Base-by-base conservation (phyloP, 345 rosid species). In the Euphorbia peplus region DNA sequence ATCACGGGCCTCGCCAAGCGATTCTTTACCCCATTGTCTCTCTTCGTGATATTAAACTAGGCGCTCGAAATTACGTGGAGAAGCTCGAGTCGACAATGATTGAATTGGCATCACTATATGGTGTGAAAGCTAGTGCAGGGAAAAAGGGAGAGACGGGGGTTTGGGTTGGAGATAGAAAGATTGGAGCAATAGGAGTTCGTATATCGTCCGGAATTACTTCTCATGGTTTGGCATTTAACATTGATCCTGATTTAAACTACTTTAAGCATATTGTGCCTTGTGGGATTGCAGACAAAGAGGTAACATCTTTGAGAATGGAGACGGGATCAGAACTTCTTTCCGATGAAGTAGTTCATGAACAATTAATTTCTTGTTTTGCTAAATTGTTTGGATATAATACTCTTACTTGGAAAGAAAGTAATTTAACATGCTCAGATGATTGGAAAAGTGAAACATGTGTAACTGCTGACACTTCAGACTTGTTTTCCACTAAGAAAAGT, bases 251-350 rank as follows among this genome's bases (percentile, higher is more conserved):
- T 76, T 58, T 95, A 79, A 85, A 80, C 67, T 90, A 89, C 78
- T 95, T 95, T 74, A 86, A 91, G 81, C 88, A 87, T 68, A 91
- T 91, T 18, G 93, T 95, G 58, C 96, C 99, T 59, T 91, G 97
- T 72, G 95, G 99, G 69, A 93, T 91, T 74, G 85, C 86, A 24
- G 86, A 84, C 78, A 93, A 95, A 79, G 88, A 83, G 61, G 96
- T 91, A 57, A 88, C 95, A 8, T 83, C 97, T 19, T 81, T 84
- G 86, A 82, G 83, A 76, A 88, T 78, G 80, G 98, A 91, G 87
- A 79, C 88, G 41, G 74, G 81, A 69, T 58, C 41, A 16, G 67
- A 25, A 58, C 83, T 91, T 83, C 97, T 91, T 55, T 72, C 83
- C 4, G 95, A 95, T 67, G 87, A 86, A 69, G 84, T 77, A 35